Percentiles rank a stretch among this genome's conserved stretches.
Conservation (phyloP, 768 basidiomycete genomes). For the Chalciporus pseudorubinellus region DNA sequence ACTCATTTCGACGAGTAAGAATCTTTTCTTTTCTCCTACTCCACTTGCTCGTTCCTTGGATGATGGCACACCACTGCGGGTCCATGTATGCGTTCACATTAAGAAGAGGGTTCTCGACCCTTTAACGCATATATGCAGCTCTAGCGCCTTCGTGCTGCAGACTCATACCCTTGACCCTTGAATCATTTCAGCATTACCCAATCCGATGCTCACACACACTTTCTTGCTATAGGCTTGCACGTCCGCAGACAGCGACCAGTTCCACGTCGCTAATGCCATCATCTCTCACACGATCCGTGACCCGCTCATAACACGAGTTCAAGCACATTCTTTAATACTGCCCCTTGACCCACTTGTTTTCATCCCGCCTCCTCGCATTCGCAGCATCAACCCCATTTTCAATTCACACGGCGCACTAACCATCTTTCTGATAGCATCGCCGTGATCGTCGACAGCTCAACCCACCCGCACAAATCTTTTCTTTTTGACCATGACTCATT, state of each 20-base stretch:
- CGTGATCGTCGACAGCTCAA: not conserved
- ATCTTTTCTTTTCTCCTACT: not conserved
- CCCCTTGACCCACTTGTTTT: too few relatives aligned
- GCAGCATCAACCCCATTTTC: too few relatives aligned
- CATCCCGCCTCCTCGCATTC: too few relatives aligned
- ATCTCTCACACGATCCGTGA: not conserved
- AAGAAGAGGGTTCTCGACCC: not conserved
- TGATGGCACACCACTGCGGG: not conserved
- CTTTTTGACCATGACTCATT: too few relatives aligned
- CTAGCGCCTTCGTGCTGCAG: too few relatives aligned
- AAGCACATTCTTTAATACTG: too few relatives aligned
- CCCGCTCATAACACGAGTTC: not conserved
- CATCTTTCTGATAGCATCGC: not conserved
- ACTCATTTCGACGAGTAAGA: slow-evolving; percentile 71
- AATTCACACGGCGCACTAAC: not conserved
- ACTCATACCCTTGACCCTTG: too few relatives aligned
- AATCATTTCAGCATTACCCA: too few relatives aligned
- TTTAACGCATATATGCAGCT: not conserved
- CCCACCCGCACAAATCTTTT: too few relatives aligned
- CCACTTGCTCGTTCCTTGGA: not conserved
- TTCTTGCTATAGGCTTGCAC: not conserved
- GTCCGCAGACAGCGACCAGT: not conserved
- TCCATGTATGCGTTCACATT: not conserved
- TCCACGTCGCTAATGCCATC: not conserved
- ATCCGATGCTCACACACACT: not conserved